Base-by-base conservation (phyloP, 352 stramenopile genomes). In the Lagenidium giganteum region DNA sequence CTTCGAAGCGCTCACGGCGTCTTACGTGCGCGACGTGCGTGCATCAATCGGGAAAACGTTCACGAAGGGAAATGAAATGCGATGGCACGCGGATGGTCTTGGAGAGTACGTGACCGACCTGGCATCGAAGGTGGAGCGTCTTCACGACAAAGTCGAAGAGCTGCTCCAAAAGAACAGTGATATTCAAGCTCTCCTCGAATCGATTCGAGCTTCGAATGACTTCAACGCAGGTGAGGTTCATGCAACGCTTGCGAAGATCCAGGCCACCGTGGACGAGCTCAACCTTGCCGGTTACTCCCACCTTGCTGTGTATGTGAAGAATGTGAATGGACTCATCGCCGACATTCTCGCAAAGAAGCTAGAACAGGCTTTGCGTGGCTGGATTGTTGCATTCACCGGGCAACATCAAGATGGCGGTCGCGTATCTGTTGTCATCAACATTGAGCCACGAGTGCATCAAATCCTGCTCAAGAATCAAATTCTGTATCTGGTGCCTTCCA, bases 91-190 rank as follows among this genome's bases (percentile, higher is more conserved):
- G n/a, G 80, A 95, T 43, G 68, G 79, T 16, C 54, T 96, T 20
- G 79, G 70, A 5, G 79, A 95, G 21, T 96, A 95, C 47, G 87
- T 96, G 8, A 75, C 67, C 3, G 77, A 95, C 44, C 67, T 97
- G 39, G 75, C 94, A 20, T 78, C 87, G 22, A 92, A 98, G 45
- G 95, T 99, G 1, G 93, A 97, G 42, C 85, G 80, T 26, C 83
- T 99, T 32, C 96, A 99, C 50, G 96, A 99, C 48, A 97, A 98
- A 50, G 93, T 99, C 11, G 95, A 99, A 51, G 95, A 98, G 22
- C 68, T 99, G 20, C 57, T 96, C 22, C 59, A 87, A 44, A 97
- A 97, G 45, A 95, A 91, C 26, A 78, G 78, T 39, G 89, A 95
- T 13, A 93, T 99, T 42, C 84, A 99, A 33, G 66, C 83, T 41